Base-by-base conservation (phyloP, 108 stramenopile species). In the Pinguiococcus pyrenoidosus region DNA sequence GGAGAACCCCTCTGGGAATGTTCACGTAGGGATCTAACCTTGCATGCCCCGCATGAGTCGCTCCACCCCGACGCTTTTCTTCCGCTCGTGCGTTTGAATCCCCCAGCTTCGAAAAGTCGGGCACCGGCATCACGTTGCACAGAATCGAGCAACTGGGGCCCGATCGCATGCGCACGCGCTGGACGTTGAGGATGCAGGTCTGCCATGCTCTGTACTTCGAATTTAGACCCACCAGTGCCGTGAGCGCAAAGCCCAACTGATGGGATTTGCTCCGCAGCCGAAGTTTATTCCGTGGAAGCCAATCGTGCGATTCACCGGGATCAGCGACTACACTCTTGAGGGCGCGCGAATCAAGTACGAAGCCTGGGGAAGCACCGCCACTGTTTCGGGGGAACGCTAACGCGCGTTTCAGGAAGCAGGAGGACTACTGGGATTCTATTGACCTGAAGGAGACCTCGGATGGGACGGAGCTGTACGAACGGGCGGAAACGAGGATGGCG, bases 401-500 rank as follows among this genome's bases (percentile, higher is more conserved):
- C n/a, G 49, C 42, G 17, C 41, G 33, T 17, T 41, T 60, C 25
- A 21, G 50, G 8, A 34, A 37, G 18, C 91, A 92, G 68, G 74
- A 51, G 20, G 91, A 92, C 69, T 92, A 79, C 57, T 92, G 91
- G 91, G 91, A 92, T 57, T 78, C 76, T 9, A 84, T 92, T 68
- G 88, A 92, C 47, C 67, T 89, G 22, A 36, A 50, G 4, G 43
- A 56, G 20, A n/a, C n/a, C n/a, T n/a, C n/a, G 41, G 41, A 9
- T 10, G 20, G 9, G 20, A 43, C 24, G 9, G 9, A 23, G 24
- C 9, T 10, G 9, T n/a, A n/a, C n/a, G n/a, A n/a, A n/a, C n/a
- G n/a, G n/a, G 66, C 53, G 21, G 50, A 17, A 46, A 62, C 66
- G 69, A 55, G 38, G 83, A 83, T 12, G 66, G 71, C 48, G 74